Conservation (phyloP, 2,329 filamentous ascomycete species). For the Xylaria sp. region DNA sequence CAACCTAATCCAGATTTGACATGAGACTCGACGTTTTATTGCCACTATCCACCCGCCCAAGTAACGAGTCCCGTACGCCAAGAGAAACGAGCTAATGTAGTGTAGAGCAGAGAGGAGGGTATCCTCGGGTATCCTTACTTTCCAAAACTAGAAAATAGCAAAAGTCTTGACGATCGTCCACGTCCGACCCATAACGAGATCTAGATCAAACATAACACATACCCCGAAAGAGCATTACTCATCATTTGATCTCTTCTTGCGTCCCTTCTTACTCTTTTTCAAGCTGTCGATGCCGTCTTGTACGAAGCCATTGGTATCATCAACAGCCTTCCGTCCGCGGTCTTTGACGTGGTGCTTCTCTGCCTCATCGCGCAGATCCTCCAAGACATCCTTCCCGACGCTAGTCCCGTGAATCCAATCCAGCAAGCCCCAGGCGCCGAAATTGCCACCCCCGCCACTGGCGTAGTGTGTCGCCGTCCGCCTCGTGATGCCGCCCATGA, state of each 20-base stretch:
- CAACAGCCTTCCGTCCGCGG: conserved; percentile 49
- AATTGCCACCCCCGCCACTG: conserved; percentile 67
- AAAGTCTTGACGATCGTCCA: not conserved
- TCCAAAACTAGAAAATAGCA: not conserved
- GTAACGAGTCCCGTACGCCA: not conserved
- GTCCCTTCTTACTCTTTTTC: conserved; percentile 47
- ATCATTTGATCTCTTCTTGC: conserved; percentile 37
- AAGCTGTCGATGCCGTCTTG: conserved; percentile 51
- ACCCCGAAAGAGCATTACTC: not conserved
- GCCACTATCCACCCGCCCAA: not conserved
- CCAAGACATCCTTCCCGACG: conserved; percentile 62
- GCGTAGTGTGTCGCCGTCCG: conserved; percentile 66
- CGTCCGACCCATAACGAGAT: not conserved
- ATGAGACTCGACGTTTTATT: not conserved
- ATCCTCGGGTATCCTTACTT: conserved; percentile 9
- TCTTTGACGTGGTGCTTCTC: conserved; percentile 64
- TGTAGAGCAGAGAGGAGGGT: conserved; percentile 2
- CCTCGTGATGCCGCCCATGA: conserved; percentile 62
- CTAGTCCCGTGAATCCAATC: conserved; percentile 71
- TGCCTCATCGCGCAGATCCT: conserved; percentile 65
- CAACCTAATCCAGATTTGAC: not conserved
- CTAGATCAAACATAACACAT: too few relatives aligned
- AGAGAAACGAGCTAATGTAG: not conserved
- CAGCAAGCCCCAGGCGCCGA: conserved; percentile 69
- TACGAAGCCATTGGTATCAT: conserved; percentile 50